phyloP scores from a whole-genome alignment of 1,284 basidiomycete species.

The Serendipita sp. region DNA sequence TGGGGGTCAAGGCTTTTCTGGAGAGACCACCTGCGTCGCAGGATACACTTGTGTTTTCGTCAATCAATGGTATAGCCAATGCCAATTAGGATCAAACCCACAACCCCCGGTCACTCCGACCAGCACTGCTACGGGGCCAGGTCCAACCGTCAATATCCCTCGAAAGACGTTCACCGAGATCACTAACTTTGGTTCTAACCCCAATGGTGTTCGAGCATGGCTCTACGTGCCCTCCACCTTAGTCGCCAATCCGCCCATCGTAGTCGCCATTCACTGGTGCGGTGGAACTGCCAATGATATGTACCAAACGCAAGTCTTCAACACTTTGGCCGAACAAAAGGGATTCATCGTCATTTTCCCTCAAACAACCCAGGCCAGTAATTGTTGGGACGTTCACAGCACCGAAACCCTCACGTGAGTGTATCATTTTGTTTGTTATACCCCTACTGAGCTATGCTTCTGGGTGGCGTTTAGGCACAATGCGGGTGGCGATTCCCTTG shows the following conservation, averaged over 20 bases:
- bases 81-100: neutral
- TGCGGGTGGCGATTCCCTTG: constrained; percentile 15
- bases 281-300: constrained; percentile 35
- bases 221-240: constrained; percentile 34
- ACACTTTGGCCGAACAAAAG: constrained; percentile 17
- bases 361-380: constrained; percentile 7
- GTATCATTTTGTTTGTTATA: neutral
- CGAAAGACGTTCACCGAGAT: neutral
- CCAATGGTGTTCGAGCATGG: constrained; percentile 27
- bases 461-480: constrained; percentile 7
- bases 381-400: constrained; percentile 15
- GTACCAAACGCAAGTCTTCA: constrained; percentile 34
- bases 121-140: neutral
- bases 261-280: constrained; percentile 40
- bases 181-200: constrained; percentile 32
- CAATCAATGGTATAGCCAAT: neutral
- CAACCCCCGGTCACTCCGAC: neutral
- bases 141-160: neutral
- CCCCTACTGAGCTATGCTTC: neutral
- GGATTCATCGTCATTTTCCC: constrained; percentile 15
- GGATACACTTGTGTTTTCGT: neutral
- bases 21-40: neutral
- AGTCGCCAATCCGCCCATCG: constrained; percentile 28
- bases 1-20: neutral
- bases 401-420: constrained; percentile 11